Percentiles rank a stretch among this genome's conserved stretches.
phyloP scores from a whole-genome alignment of 2,329 filamentous ascomycete species.

The Ceratocystis variospora region DNA sequence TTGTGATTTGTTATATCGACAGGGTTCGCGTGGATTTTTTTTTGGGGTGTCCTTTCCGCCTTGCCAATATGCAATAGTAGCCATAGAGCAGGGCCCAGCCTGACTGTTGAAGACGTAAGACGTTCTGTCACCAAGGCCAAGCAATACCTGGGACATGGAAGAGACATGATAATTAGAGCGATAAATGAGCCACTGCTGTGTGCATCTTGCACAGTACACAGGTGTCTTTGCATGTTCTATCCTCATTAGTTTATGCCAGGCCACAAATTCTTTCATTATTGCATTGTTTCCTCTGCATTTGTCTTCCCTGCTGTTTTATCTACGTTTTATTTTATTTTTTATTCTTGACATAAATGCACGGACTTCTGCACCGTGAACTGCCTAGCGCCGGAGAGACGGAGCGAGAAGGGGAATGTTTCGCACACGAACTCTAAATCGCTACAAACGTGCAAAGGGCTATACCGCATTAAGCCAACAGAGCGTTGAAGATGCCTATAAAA shows the following conservation, averaged over 20 bases:
- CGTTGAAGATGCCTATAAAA: no score
- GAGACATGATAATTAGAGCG: background rate
- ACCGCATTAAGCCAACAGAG: background rate
- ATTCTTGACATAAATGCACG: constrained; percentile 4
- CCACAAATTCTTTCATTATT: background rate
- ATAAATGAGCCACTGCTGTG: no score
- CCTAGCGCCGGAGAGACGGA: background rate
- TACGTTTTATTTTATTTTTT: background rate
- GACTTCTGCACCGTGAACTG: background rate
- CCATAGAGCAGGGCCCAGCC: background rate
- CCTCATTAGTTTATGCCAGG: background rate
- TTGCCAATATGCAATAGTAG: background rate
- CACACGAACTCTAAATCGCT: background rate
- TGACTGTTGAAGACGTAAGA: background rate
- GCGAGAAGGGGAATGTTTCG: background rate
- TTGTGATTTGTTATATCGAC: background rate
- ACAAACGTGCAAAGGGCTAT: background rate
- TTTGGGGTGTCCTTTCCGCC: background rate
- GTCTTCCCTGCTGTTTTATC: background rate
- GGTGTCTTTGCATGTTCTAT: background rate
- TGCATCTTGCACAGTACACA: no score
- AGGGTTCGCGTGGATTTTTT: background rate
- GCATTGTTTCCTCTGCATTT: background rate
- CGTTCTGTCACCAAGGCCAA: background rate
- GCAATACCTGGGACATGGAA: background rate